A percentile compares a stretch with the other conserved stretches of the same genome.
These are phyloP conservation scores for Penicillium sp. DNA, from an alignment of 2,329 filamentous ascomycete genomes.

Conservation along the genomic window DNA sequence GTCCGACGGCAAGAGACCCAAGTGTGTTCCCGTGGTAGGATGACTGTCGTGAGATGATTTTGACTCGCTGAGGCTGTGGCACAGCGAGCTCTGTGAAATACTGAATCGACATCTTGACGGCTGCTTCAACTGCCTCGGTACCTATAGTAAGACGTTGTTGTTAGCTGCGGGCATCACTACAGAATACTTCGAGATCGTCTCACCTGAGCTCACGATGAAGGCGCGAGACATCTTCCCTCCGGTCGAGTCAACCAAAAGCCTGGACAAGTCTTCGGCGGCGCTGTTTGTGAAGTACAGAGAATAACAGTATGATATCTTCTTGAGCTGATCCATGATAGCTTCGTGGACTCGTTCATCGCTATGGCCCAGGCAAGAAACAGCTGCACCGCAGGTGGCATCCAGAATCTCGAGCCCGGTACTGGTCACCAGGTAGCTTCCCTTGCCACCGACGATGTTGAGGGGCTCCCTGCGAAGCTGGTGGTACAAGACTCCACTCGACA, in stretches of 20 bases:
- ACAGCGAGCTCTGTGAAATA: conserved; percentile 59
- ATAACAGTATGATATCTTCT: conserved; percentile 58
- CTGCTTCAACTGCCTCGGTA: conserved; percentile 67
- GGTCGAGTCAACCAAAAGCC: conserved; percentile 51
- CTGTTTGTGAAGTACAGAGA: conserved; percentile 58
- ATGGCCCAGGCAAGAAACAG: conserved; percentile 71
- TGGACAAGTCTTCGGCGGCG: conserved; percentile 53
- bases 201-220: conserved; percentile 60
- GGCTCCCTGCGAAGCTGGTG: conserved; percentile 48
- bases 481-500: conserved; percentile 48
- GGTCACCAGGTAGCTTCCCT: conserved; percentile 51
- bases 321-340: conserved; percentile 61
- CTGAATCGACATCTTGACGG: conserved; percentile 65
- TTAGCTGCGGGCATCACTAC: conserved; percentile 4
- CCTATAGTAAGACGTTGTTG: conserved; percentile 37
- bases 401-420: conserved; percentile 59
- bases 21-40: conserved; percentile 72
- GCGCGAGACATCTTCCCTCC: conserved; percentile 53
- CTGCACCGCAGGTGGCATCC: conserved; percentile 71
- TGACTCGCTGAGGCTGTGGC: conserved; percentile 53
- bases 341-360: conserved; percentile 60
- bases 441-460: conserved; percentile 45
- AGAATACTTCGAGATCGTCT: not conserved
- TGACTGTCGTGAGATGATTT: conserved; percentile 63
- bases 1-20: conserved; percentile 66